Evolutionary conservation across 1,139 yeast species (phyloP).

Genomic region (Hansenula lynferdii): DNA sequence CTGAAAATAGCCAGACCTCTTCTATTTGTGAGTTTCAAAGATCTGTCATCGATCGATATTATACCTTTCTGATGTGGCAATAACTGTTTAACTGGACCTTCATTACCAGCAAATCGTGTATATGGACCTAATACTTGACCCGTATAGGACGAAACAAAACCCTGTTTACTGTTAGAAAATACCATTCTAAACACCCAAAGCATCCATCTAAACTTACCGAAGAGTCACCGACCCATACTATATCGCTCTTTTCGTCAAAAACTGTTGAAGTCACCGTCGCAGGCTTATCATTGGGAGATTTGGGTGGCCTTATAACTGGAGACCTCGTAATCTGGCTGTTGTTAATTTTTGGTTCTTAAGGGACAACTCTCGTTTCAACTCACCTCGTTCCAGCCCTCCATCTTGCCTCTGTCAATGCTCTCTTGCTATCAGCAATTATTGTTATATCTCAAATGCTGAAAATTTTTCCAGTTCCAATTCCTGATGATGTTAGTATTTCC

Average conservation of each 20-base stretch:
- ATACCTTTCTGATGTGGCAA: conserved; percentile 55
- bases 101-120: conserved; percentile 45
- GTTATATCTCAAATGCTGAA: too few species aligned
- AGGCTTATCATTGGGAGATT: conserved; percentile 8
- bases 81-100: conserved; percentile 42
- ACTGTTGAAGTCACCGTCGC: conserved; percentile 21
- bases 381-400: conserved; percentile 24
- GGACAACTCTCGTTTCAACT: conserved; percentile 1
- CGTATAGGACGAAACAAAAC: conserved; percentile 43
- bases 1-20: conserved; percentile 47
- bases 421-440: too few species aligned
- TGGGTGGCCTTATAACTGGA: conserved; percentile 20
- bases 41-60: conserved; percentile 47
- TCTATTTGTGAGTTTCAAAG: conserved; percentile 51
- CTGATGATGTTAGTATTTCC: too few species aligned
- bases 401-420: too few species aligned
- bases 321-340: conserved; percentile 10
- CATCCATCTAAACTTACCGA: conserved; percentile 20
- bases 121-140: conserved; percentile 37
- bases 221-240: conserved; percentile 83
- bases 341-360: conserved; percentile 3
- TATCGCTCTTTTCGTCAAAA: conserved; percentile 69
- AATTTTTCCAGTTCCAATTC: too few species aligned
- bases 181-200: conserved; percentile 26
- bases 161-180: conserved; percentile 31